Conservation (phyloP, 768 basidiomycete species). For the Dioszegia aurantiaca region DNA sequence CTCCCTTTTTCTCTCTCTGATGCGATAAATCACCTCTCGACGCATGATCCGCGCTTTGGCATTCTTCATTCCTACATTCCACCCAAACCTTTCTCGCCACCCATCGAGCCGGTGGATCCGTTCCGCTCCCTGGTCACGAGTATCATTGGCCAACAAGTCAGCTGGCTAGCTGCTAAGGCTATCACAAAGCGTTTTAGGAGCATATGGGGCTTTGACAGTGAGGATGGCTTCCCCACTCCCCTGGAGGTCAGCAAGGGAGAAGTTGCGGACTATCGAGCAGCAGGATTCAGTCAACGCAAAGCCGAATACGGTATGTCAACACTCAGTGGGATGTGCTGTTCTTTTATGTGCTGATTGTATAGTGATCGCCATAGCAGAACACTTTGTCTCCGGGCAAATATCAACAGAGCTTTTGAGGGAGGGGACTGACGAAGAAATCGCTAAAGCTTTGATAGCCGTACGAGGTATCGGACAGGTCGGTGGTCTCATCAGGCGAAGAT, state of each 20-base stretch:
- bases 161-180: conserved; percentile 79
- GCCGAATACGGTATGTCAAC: conserved; percentile 73
- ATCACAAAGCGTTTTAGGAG: conserved; percentile 76
- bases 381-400: conserved; percentile 77
- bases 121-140: conserved; percentile 74
- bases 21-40: conserved; percentile 69
- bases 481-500: no score
- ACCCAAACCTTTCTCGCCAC: conserved; percentile 69
- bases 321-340: neutral
- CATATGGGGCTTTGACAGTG: conserved; percentile 61
- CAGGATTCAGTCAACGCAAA: conserved; percentile 79
- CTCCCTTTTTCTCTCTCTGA: conserved; percentile 74
- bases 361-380: conserved; percentile 75
- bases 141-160: conserved; percentile 63
- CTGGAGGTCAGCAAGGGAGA: conserved; percentile 65
- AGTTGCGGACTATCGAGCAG: conserved; percentile 62
- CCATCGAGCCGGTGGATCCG: conserved; percentile 70
- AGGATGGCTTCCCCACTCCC: conserved; percentile 64
- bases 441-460: conserved; percentile 71
- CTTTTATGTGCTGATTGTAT: no score
- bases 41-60: conserved; percentile 67
- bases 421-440: conserved; percentile 72
- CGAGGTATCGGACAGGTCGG: conserved; percentile 65
- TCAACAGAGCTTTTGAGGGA: conserved; percentile 68
- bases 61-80: conserved; percentile 64